Base-by-base conservation (phyloP, 495 filamentous ascomycete species). In the Penicillium herquei region DNA sequence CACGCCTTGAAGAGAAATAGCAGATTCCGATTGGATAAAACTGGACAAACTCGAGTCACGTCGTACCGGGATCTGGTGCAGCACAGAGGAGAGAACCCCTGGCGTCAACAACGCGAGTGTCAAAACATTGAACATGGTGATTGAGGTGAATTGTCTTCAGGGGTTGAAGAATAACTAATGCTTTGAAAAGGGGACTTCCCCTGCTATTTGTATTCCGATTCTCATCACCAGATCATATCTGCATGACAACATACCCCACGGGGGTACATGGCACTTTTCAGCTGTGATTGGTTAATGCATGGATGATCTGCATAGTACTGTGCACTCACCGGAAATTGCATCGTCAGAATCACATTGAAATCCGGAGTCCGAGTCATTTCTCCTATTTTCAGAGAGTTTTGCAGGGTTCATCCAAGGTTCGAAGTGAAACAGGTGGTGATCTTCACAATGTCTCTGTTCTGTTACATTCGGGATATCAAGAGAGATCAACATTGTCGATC, bases 1-100 rank as follows among this genome's bases (percentile, higher is more conserved):
- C 6, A 82, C 64, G 17, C 80, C 77, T 57, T 81, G 68, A 13
- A 81, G 71, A 7, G 83, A 74, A 56, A 76, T 70, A 11, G 81
- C 72, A 7, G 70, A 77, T 59, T 89, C 78, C 7, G 63, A 71
- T 33, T 75, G 52, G 57, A 90, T 80, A 71, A 82, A 89, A 11
- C 67, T 67, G 52, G 81, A 76, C 9, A 76, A 30, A 14, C 45
- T 30, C 6, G 51, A 39, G n/a, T 63, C 52, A 9, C 50, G 56
- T 12, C 61, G 54, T 31, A 31, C 21, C 17, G 52, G 56, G n/a
- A 26, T 26, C 21, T 26, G 21, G 21, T 44, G 53, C 12, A 63
- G 30, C 14, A 45, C 52, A 10, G 57, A 40, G 7, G 57, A 59
- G 18, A 49, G 13, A 31, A 46, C 61, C 18, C 44, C 53, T n/a